Evolutionary conservation across 2,329 filamentous ascomycete species (phyloP), one percentile per base, ranked within the genome.

Genomic region (Colletotrichum musicola): DNA sequence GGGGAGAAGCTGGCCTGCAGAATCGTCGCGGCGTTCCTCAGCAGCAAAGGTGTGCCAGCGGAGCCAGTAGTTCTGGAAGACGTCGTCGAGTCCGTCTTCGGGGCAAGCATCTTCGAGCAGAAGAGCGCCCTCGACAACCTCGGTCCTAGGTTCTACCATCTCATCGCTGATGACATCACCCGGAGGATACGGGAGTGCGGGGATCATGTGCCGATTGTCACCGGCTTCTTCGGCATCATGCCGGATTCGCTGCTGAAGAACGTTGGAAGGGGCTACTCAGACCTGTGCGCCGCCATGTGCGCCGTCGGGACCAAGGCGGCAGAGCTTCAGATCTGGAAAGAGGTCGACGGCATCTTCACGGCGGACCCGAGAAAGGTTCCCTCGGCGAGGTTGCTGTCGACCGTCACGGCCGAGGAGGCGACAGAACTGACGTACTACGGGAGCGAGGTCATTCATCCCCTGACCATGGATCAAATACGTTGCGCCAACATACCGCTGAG

Each of bases 261-360:
- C 51, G 92, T 98, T 71, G 96, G 96, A 20, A 92, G 96, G 74
- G 96, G 96, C 20, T 99, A 99, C 81, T 98, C 96, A 12, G 96
- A 99, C 80, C 87, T 99, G 50, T 98, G 96, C 78, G 95, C 96
- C 13, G 95, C 95, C 4, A 85, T 99, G 25, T 91, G 95, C 54
- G 94, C 96, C 1, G 95, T 99, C 9, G 95, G 94, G 3, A 83
- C 96, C 20, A 85, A 89, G 73, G 96, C 96, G 0, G 84, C 91
- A 62, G 96, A 99, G 79, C 86, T 99, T 55, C 96, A 99, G 80
- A 93, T 99, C 71, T 98, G 96, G 96, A 98, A 98, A 83, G 96
- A 99, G 79, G 96, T 98, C 6, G 95, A 99, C 78, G 95, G 94
- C 68, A 96, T 98, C 77, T 96, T 97, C 81, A 90, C 88, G 1